phyloP scores from a whole-genome alignment of 2,329 filamentous ascomycete genomes.

The Thelonectria discophora region DNA sequence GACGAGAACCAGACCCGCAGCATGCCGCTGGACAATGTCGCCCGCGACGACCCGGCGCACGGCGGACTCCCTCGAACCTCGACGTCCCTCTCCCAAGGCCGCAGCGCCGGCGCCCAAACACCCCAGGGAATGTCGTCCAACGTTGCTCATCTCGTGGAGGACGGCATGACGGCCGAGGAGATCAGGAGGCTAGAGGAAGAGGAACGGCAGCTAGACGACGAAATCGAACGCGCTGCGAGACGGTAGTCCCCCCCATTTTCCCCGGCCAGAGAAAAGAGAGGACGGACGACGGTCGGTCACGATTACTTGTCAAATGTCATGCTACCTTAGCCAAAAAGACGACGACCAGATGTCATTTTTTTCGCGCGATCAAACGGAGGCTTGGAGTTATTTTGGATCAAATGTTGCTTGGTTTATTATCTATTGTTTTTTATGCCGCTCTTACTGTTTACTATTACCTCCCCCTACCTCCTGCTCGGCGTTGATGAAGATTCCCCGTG shows the following conservation, averaged over 20 bases:
- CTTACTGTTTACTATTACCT: conserved; percentile 20
- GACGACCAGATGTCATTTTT: conserved; percentile 14
- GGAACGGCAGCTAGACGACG: conserved; percentile 64
- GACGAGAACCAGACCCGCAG: conserved; percentile 49
- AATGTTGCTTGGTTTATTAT: conserved; percentile 22
- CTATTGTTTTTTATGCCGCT: conserved; percentile 15
- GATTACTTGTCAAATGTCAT: background rate
- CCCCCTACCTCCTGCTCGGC: conserved; percentile 22
- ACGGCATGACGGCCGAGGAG: conserved; percentile 68
- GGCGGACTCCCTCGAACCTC: conserved; percentile 29
- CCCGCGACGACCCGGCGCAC: conserved; percentile 21
- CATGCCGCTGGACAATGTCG: conserved; percentile 31
- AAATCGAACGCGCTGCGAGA: conserved; percentile 58
- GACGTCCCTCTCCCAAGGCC: conserved; percentile 26
- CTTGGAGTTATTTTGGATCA: conserved; percentile 39
- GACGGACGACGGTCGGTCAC: background rate
- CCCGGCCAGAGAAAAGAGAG: conserved; percentile 8
- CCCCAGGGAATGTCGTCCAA: conserved; percentile 47
- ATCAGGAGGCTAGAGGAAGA: conserved; percentile 65
- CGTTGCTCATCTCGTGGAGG: conserved; percentile 64
- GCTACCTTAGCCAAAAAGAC: background rate
- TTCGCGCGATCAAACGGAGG: conserved; percentile 26
- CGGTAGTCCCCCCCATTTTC: conserved; percentile 34
- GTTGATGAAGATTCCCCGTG: conserved; percentile 13
- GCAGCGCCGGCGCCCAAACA: conserved; percentile 35